phyloP scores from a whole-genome alignment of 331 rosid species.

The Saraca asoca region DNA sequence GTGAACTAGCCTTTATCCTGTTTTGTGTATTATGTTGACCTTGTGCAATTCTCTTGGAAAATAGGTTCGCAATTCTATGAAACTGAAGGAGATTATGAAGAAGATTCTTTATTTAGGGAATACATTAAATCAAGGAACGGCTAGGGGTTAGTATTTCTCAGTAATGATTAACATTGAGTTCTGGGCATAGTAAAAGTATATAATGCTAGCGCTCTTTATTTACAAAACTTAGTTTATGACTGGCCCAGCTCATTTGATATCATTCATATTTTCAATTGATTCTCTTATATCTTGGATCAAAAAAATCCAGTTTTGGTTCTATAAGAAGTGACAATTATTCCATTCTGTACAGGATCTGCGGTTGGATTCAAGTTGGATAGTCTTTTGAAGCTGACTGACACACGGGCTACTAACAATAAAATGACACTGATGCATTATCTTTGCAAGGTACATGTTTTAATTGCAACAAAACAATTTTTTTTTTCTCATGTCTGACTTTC shows the following conservation, averaged over 20 bases:
- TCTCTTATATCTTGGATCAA: constrained; percentile 28
- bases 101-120: constrained; percentile 89
- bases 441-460: constrained; percentile 71
- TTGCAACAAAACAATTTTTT: constrained; percentile 29
- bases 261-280: constrained; percentile 17
- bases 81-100: constrained; percentile 89
- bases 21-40: constrained; percentile 37
- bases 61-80: constrained; percentile 77
- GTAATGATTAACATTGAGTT: constrained; percentile 13
- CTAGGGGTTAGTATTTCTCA: constrained; percentile 72
- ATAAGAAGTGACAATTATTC: constrained; percentile 27
- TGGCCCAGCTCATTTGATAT: constrained; percentile 10
- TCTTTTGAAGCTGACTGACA: constrained; percentile 89
- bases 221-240: constrained; percentile 26
- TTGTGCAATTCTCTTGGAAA: constrained; percentile 36
- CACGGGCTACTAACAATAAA: constrained; percentile 88
- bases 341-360: constrained; percentile 74
- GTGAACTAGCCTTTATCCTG: constrained; percentile 24
- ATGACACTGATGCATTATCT: constrained; percentile 99
- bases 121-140: constrained; percentile 96
- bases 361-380: constrained; percentile 97
- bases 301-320: neutral
- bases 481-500: constrained; percentile 13
- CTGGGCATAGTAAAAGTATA: constrained; percentile 1
- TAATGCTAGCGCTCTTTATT: constrained; percentile 18